These are phyloP conservation scores for Sphenostylis stenocarpa DNA, from an alignment of 306 rosid genomes.

Conservation along the genomic window DNA sequence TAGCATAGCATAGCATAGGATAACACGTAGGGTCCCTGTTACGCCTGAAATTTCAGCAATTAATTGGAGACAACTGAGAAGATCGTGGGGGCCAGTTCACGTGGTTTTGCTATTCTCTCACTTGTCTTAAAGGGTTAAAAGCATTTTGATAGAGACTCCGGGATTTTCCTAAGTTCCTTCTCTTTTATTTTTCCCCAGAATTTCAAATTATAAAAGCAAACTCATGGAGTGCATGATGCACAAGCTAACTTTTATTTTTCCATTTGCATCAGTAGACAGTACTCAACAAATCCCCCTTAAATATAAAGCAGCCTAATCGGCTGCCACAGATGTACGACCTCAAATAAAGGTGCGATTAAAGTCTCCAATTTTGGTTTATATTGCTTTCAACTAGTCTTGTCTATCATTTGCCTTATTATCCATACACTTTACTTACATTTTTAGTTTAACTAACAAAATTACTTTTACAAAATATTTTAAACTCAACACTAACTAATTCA, in stretches of 20 bases:
- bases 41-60: conserved; percentile 33
- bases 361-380: conserved; percentile 22
- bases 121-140: conserved; percentile 1
- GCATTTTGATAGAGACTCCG: conserved; percentile 31
- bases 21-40: conserved; percentile 19
- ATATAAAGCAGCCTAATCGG: conserved; percentile 29
- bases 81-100: conserved; percentile 54
- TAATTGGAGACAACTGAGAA: conserved; percentile 43
- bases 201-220: conserved; percentile 31
- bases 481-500: too few species aligned
- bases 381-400: conserved; percentile 34
- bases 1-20: neutral
- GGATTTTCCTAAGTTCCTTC: neutral
- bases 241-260: conserved; percentile 9
- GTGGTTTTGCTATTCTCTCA: conserved; percentile 41
- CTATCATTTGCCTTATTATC: neutral
- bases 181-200: neutral
- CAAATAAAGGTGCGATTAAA: neutral
- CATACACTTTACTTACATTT: neutral
- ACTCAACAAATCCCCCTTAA: conserved; percentile 20
- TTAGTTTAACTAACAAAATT: too few species aligned
- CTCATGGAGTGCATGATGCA: conserved; percentile 36
- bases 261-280: conserved; percentile 29
- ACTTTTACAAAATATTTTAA: too few species aligned
- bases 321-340: neutral